Evolutionary conservation across 1,284 basidiomycete species (phyloP).

Genomic region (Salmacisia buchloeana): DNA sequence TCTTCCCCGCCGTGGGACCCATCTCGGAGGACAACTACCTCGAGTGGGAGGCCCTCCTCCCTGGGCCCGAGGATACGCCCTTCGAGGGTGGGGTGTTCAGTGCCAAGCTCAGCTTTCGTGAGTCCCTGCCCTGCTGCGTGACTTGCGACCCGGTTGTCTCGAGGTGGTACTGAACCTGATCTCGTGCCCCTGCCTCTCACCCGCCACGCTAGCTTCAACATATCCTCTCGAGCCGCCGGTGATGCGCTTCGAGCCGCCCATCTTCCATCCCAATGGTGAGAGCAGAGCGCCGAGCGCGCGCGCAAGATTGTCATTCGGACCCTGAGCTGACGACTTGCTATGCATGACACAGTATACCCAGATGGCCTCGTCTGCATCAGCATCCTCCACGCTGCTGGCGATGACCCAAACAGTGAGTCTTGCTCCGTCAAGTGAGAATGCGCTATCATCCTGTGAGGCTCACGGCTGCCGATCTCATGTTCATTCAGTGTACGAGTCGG

Average conservation of each 20-base stretch:
- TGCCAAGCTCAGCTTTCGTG: constrained; percentile 82
- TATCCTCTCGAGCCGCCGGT: constrained; percentile 49
- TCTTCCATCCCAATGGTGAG: constrained; percentile 96
- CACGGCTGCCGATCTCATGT: not conserved
- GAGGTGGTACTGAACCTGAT: not conserved
- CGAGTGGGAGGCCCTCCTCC: constrained; percentile 94
- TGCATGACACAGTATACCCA: constrained; percentile 66
- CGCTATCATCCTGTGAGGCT: not conserved
- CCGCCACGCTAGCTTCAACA: constrained; percentile 25
- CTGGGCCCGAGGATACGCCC: constrained; percentile 93
- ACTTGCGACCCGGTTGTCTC: too few species aligned
- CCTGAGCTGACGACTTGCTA: not conserved
- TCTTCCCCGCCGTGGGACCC: constrained; percentile 60
- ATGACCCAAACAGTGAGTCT: constrained; percentile 60
- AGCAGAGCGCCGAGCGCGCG: constrained; percentile 12
- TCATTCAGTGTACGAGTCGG: constrained; percentile 64
- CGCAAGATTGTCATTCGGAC: not conserved
- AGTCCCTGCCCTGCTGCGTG: constrained; percentile 49
- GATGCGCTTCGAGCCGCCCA: constrained; percentile 94
- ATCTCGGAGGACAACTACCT: constrained; percentile 93
- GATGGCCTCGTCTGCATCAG: constrained; percentile 97
- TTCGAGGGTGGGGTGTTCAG: constrained; percentile 97
- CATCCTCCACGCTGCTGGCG: constrained; percentile 93
- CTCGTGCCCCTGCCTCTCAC: not conserved
- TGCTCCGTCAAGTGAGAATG: not conserved